Conservation (phyloP, 2,329 filamentous ascomycete genomes). For the Coniochaeta sp. region DNA sequence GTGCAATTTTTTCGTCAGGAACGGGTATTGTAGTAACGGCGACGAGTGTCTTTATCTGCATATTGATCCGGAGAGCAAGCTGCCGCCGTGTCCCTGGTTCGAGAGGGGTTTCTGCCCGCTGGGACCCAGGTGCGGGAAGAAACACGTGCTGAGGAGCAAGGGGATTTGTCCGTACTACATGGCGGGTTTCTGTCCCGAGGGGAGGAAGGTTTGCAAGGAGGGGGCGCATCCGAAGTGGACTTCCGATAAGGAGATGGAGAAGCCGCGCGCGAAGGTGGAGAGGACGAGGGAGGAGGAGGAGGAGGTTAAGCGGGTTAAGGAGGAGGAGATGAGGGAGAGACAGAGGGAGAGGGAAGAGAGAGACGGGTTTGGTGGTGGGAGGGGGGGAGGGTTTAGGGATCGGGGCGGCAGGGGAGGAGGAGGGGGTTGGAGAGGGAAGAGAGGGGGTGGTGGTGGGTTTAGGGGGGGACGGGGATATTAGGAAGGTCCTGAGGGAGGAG, state of each 20-base stretch:
- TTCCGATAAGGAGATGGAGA: conserved; percentile 60
- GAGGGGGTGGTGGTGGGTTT: conserved; percentile 4
- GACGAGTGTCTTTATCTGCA: conserved; percentile 94
- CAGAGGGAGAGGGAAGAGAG: conserved; percentile 26
- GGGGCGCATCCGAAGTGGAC: conserved; percentile 77
- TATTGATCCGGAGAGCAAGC: conserved; percentile 73
- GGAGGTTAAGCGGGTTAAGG: conserved; percentile 34
- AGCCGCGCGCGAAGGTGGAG: conserved; percentile 64
- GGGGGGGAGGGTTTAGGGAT: conserved; percentile 16
- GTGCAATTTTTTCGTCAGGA: conserved; percentile 92
- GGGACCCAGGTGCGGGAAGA: conserved; percentile 79
- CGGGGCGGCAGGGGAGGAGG: background rate
- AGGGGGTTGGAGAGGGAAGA: conserved; percentile 5
- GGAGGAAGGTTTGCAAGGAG: conserved; percentile 57
- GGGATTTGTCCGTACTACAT: conserved; percentile 79
- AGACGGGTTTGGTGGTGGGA: conserved; percentile 12
- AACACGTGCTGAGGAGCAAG: conserved; percentile 73
- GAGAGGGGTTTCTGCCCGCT: conserved; percentile 91
- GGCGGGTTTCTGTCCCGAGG: conserved; percentile 91
- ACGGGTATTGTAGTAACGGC: conserved; percentile 91
- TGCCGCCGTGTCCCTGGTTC: conserved; percentile 83
- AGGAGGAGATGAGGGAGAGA: conserved; percentile 42
- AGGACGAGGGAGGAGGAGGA: conserved; percentile 51
- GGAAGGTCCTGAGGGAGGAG: no score
- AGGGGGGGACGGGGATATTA: conserved; percentile 2